Conservation (phyloP, 441 rosid genomes). For the Manihot esculenta region DNA sequence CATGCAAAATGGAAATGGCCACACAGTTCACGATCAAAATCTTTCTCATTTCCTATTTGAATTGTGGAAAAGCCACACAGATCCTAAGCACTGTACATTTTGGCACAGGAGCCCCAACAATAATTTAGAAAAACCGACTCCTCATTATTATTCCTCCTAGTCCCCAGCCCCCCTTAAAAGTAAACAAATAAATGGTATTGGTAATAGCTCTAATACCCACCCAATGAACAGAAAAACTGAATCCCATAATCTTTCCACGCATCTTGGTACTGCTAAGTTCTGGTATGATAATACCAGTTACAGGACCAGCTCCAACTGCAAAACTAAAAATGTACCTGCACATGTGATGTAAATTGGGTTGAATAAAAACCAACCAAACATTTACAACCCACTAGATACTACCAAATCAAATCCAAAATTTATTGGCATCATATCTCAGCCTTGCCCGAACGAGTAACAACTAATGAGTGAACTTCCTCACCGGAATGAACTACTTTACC, state of each 20-base stretch:
- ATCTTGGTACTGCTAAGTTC: constrained; percentile 68
- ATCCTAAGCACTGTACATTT: background rate
- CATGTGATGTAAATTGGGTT: no score
- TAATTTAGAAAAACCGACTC: background rate
- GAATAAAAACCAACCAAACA: no score
- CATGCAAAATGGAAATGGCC: no score
- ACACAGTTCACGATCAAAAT: background rate
- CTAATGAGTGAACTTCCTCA: no score
- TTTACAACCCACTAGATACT: no score
- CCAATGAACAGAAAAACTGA: constrained; percentile 79
- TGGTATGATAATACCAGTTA: constrained; percentile 70
- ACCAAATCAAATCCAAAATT: no score
- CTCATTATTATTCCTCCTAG: background rate
- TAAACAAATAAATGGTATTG: background rate
- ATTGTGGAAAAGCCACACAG: background rate
- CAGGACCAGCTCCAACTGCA: constrained; percentile 81
- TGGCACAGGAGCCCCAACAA: background rate
- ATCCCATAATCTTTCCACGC: constrained; percentile 75
- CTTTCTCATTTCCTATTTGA: background rate
- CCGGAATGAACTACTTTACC: no score
- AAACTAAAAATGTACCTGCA: constrained; percentile 65
- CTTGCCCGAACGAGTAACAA: no score
- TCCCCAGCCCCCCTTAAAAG: background rate
- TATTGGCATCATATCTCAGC: no score
- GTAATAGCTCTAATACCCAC: constrained; percentile 32